A percentile compares a stretch with the other conserved stretches of the same genome.
These are phyloP conservation scores for Zoysia pacifica DNA, from an alignment of 176 grass and related monocot genomes.

Conservation along the genomic window DNA sequence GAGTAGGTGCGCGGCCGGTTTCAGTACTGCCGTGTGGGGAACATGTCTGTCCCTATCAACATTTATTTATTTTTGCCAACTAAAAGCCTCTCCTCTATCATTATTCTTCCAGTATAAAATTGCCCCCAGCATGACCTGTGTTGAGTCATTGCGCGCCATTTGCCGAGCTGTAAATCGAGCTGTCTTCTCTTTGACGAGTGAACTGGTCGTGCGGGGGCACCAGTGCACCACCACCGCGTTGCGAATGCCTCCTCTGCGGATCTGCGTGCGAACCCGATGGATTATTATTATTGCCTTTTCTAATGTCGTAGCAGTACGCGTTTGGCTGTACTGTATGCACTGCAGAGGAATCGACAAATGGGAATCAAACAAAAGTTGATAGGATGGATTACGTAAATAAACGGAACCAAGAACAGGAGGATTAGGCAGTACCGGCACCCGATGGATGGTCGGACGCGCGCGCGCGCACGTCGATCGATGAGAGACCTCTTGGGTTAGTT, in stretches of 20 bases:
- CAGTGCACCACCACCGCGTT: neutral
- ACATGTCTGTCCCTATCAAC: conserved; percentile 39
- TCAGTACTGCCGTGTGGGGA: conserved; percentile 43
- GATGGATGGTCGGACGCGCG: neutral
- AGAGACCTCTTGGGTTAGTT: neutral
- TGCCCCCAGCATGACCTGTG: conserved; percentile 32
- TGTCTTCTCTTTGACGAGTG: neutral
- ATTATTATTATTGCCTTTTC: neutral
- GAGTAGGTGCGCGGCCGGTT: conserved; percentile 42
- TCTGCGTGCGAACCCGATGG: conserved; percentile 2
- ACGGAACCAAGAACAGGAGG: neutral
- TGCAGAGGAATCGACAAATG: conserved; percentile 18
- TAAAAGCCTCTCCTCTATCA: neutral
- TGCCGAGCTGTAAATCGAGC: conserved; percentile 31
- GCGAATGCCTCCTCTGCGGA: neutral
- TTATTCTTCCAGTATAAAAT: neutral
- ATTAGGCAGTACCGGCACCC: neutral
- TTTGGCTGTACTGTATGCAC: neutral
- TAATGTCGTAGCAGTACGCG: neutral
- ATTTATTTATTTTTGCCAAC: neutral
- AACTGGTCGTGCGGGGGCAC: conserved; percentile 1
- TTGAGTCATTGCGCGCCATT: conserved; percentile 6
- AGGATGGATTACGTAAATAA: neutral
- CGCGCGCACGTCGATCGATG: conserved; percentile 20
- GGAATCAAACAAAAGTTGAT: neutral